Evolutionary conservation across 352 stramenopile species (phyloP).

Genomic region (Blastocystis hominis): DNA sequence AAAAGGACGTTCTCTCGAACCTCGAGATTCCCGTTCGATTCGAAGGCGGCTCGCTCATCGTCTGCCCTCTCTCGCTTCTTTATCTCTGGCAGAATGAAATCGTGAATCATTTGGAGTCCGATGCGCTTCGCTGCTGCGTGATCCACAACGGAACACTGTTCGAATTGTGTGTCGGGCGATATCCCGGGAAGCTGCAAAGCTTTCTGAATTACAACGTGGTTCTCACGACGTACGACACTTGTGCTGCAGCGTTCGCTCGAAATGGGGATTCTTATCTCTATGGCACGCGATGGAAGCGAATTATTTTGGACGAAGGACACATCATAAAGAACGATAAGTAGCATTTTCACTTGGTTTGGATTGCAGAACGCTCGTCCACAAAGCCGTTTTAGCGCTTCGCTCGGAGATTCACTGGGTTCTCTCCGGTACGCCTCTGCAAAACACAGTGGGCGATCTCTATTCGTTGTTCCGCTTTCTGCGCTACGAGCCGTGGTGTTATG

Average conservation of each 20-base stretch:
- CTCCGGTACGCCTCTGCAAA: conserved; percentile 79
- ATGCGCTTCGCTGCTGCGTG: not conserved
- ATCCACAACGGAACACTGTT: conserved; percentile 36
- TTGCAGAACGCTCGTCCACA: conserved; percentile 60
- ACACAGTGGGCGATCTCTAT: conserved; percentile 75
- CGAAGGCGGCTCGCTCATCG: conserved; percentile 68
- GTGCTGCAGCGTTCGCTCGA: conserved; percentile 16
- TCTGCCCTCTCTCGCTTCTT: conserved; percentile 75
- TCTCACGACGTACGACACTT: conserved; percentile 58
- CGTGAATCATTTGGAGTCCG: not conserved
- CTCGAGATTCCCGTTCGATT: not conserved
- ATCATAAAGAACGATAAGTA: conserved; percentile 77
- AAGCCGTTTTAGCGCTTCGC: conserved; percentile 61
- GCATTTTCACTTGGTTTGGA: conserved; percentile 65
- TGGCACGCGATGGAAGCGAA: conserved; percentile 68
- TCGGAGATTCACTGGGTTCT: conserved; percentile 74
- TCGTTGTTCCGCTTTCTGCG: conserved; percentile 70
- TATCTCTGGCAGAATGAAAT: conserved; percentile 65
- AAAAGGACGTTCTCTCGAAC: conserved; percentile 61
- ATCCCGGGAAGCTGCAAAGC: not conserved
- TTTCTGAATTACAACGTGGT: conserved; percentile 55
- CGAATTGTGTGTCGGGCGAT: not conserved
- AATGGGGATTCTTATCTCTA: conserved; percentile 61
- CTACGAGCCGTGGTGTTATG: conserved; percentile 67
- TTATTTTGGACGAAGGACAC: conserved; percentile 81